These are phyloP conservation scores for Pinus tabuliformis DNA, from an alignment of 75 land plant species.

Conservation along the genomic window DNA sequence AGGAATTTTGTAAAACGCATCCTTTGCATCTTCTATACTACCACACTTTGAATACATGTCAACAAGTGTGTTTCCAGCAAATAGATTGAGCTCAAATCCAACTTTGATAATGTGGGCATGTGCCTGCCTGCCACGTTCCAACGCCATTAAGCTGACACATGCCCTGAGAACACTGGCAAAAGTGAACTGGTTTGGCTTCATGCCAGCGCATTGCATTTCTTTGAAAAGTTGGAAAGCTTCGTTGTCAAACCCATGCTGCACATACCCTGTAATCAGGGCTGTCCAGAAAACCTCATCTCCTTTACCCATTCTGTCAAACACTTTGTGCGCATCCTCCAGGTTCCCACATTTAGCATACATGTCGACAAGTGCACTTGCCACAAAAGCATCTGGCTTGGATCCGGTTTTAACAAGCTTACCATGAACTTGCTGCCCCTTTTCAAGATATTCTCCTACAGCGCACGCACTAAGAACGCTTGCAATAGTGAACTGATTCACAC, in stretches of 20 bases:
- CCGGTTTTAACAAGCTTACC: slow-evolving; percentile 18
- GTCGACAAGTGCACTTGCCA: slow-evolving; percentile 28
- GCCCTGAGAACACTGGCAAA: slow-evolving; percentile 44
- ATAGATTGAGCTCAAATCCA: background rate
- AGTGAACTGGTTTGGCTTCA: slow-evolving; percentile 36
- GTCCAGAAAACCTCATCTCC: slow-evolving; percentile 24
- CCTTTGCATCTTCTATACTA: slow-evolving; percentile 1
- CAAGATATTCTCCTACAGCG: slow-evolving; percentile 21
- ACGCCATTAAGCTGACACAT: slow-evolving; percentile 19
- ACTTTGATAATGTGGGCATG: slow-evolving; percentile 34
- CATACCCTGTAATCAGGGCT: slow-evolving; percentile 47
- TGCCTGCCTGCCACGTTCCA: slow-evolving; percentile 42
- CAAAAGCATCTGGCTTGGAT: slow-evolving; percentile 11
- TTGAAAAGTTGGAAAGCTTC: slow-evolving; percentile 34
- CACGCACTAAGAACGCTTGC: slow-evolving; percentile 37
- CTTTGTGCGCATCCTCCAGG: slow-evolving; percentile 20
- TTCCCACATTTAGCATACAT: slow-evolving; percentile 45
- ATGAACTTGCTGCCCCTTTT: slow-evolving; percentile 18
- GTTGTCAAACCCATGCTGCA: background rate
- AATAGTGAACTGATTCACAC: slow-evolving; percentile 26
- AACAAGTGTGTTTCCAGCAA: background rate
- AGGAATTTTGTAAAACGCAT: slow-evolving; percentile 6
- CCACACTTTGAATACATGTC: slow-evolving; percentile 3
- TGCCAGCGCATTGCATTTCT: slow-evolving; percentile 31
- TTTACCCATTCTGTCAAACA: slow-evolving; percentile 16